These are phyloP conservation scores for Neurospora tetrasperma DNA, from an alignment of 495 filamentous ascomycete genomes.

Conservation along the genomic window DNA sequence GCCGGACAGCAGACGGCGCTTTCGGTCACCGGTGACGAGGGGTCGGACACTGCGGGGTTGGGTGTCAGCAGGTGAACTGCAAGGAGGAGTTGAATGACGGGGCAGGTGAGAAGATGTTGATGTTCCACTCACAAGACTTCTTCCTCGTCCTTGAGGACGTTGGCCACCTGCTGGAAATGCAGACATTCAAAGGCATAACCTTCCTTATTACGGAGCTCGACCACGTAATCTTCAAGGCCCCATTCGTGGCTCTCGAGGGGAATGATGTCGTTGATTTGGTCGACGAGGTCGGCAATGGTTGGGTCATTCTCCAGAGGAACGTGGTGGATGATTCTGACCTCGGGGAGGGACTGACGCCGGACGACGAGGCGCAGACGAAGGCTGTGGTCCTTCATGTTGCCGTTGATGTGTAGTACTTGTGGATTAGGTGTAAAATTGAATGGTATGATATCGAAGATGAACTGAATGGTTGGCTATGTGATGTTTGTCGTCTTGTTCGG, in stretches of 20 bases:
- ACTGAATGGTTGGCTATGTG: not conserved
- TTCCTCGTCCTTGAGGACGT: constrained; percentile 71
- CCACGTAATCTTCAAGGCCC: constrained; percentile 89
- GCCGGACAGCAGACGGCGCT: constrained; percentile 63
- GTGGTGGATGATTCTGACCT: constrained; percentile 66
- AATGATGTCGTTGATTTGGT: constrained; percentile 71
- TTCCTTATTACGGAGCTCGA: constrained; percentile 51
- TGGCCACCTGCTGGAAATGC: constrained; percentile 68
- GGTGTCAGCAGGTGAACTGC: constrained; percentile 4
- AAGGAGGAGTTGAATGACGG: constrained; percentile 3
- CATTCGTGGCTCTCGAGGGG: constrained; percentile 76
- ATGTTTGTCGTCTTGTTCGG: not conserved
- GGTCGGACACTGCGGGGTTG: constrained; percentile 59
- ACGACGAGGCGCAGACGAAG: constrained; percentile 82
- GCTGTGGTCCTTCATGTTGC: constrained; percentile 14
- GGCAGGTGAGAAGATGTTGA: not conserved
- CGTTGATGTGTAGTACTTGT: not conserved
- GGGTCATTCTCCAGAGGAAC: constrained; percentile 44
- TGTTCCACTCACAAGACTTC: constrained; percentile 57
- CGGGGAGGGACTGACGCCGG: constrained; percentile 68
- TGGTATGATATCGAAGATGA: not conserved
- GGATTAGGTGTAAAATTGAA: not conserved
- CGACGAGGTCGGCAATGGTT: constrained; percentile 72
- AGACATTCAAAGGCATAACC: constrained; percentile 72
- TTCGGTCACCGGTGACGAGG: constrained; percentile 62